Conservation (phyloP, 1,284 basidiomycete species). For the Leccinum griseonigrum region DNA sequence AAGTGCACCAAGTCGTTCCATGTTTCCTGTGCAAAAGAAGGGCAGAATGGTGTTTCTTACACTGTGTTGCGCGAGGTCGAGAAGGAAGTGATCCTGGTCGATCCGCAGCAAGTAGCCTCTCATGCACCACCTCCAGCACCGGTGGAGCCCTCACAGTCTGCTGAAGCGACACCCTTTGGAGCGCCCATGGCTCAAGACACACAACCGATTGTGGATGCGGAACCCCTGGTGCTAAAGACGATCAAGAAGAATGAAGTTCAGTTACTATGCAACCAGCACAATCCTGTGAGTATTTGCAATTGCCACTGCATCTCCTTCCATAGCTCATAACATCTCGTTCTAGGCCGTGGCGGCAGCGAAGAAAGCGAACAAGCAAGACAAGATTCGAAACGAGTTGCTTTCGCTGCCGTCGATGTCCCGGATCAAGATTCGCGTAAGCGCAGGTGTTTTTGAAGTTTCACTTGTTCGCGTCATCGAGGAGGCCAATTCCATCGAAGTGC, state of each 20-base stretch:
- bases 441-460: conserved; percentile 80
- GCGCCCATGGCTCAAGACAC: conserved; percentile 7
- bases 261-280: conserved; percentile 77
- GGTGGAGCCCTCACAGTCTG: conserved; percentile 7
- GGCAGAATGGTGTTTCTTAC: conserved; percentile 57
- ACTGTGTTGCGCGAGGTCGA: conserved; percentile 65
- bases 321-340: conserved; percentile 2
- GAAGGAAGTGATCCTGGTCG: conserved; percentile 69
- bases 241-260: conserved; percentile 73
- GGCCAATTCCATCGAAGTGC: conserved; percentile 67
- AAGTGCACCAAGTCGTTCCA: conserved; percentile 94
- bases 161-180: neutral
- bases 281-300: conserved; percentile 59
- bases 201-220: conserved; percentile 6
- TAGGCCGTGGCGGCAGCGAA: conserved; percentile 71
- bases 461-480: conserved; percentile 69
- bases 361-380: conserved; percentile 66
- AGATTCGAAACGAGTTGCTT: conserved; percentile 62
- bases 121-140: conserved; percentile 23
- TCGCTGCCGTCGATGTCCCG: conserved; percentile 65
- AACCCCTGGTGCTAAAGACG: conserved; percentile 53
- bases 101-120: conserved; percentile 25
- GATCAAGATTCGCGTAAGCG: conserved; percentile 77
- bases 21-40: conserved; percentile 81
- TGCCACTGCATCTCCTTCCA: neutral